Percentiles rank a stretch among this genome's conserved stretches.
Evolutionary conservation across 495 filamentous ascomycete genomes (phyloP).

Genomic region (Aspergillus wentii): DNA sequence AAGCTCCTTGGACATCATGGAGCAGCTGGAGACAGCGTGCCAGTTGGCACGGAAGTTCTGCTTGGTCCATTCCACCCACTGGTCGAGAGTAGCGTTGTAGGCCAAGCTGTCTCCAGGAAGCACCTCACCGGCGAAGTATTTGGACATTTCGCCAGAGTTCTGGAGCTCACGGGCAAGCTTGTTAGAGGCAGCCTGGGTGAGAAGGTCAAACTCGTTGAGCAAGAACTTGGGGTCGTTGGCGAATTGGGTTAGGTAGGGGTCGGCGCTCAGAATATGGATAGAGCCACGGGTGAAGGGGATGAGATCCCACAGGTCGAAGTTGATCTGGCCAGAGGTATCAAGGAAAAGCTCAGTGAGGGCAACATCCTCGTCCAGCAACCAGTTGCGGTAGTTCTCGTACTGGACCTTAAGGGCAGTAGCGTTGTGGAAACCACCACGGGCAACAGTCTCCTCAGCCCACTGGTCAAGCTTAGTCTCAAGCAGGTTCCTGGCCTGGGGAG

Average conservation of each 20-base stretch:
- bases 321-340: constrained; percentile 17
- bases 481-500: background rate
- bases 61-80: constrained; percentile 23
- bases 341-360: constrained; percentile 5
- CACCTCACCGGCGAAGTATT: constrained; percentile 23
- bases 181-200: constrained; percentile 38
- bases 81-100: constrained; percentile 29
- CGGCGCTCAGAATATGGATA: constrained; percentile 34
- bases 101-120: constrained; percentile 28
- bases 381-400: constrained; percentile 7
- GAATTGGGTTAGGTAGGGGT: constrained; percentile 29
- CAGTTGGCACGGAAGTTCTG: constrained; percentile 18
- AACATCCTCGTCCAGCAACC: constrained; percentile 5
- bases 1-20: constrained; percentile 32
- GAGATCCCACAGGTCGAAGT: constrained; percentile 24
- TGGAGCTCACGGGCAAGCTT: constrained; percentile 34
- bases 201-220: constrained; percentile 33
- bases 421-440: constrained; percentile 3
- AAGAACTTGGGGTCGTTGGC: constrained; percentile 44
- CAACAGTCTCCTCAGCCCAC: constrained; percentile 5
- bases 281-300: constrained; percentile 43
- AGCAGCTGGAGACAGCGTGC: constrained; percentile 33
- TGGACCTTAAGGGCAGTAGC: constrained; percentile 2
- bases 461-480: constrained; percentile 3
- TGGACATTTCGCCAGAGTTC: constrained; percentile 16